Conservation (phyloP, 2,329 filamentous ascomycete species). For the Alternaria consortialis region DNA sequence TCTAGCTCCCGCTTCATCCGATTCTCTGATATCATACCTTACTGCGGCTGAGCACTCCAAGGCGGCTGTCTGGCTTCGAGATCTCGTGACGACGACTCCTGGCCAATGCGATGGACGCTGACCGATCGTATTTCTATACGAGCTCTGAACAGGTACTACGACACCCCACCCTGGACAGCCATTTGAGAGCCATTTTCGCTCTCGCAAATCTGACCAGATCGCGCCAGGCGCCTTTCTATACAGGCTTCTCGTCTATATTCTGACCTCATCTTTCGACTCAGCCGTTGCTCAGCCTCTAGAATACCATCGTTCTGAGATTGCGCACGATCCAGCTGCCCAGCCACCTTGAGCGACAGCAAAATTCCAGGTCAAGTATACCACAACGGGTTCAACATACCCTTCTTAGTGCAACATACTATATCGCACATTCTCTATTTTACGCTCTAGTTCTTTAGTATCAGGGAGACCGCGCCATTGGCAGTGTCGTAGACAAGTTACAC, state of each 20-base stretch:
- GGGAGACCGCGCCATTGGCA: neutral
- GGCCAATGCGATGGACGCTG: neutral
- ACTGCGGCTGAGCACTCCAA: neutral
- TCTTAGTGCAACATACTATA: neutral
- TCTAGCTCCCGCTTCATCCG: neutral
- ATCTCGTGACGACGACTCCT: neutral
- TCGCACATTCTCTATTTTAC: neutral
- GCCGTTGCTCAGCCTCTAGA: neutral
- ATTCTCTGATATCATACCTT: neutral
- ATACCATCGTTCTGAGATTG: neutral
- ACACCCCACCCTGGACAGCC: neutral
- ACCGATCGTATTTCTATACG: neutral
- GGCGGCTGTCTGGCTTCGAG: neutral
- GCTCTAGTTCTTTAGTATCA: neutral
- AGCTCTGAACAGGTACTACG: neutral
- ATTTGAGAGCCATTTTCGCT: neutral
- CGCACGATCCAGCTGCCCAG: neutral
- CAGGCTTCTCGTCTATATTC: too few species aligned
- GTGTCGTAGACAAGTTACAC: neutral
- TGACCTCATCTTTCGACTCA: too few species aligned
- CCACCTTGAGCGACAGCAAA: neutral
- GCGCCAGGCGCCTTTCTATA: too few species aligned
- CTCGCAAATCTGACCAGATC: too few species aligned
- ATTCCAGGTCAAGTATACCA: neutral
- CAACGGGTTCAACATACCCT: neutral